These are phyloP conservation scores for Solanum pinnatisectum DNA, from an alignment of 257 asterid genomes.

Conservation along the genomic window DNA sequence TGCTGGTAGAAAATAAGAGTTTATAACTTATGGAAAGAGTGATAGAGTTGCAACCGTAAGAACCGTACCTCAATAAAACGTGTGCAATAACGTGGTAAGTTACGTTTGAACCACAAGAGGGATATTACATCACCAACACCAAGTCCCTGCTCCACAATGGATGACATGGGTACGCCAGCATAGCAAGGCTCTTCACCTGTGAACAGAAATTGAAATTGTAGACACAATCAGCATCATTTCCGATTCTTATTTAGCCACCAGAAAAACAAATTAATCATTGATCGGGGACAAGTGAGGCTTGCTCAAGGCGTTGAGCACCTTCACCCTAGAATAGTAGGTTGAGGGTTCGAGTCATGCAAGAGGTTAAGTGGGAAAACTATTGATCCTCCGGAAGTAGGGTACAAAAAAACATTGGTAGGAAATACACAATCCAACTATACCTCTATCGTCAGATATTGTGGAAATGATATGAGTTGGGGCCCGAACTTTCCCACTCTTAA, in stretches of 20 bases:
- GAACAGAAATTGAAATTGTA: slow-evolving; percentile 1
- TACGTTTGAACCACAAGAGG: slow-evolving; percentile 94
- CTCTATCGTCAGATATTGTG: slow-evolving; percentile 97
- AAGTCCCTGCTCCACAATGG: slow-evolving; percentile 88
- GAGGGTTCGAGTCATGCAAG: neutral
- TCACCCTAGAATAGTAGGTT: neutral
- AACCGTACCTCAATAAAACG: slow-evolving; percentile 85
- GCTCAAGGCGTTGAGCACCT: neutral
- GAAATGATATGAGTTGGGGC: slow-evolving; percentile 99
- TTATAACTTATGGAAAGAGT: neutral
- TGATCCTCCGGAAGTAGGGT: neutral
- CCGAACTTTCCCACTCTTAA: slow-evolving; percentile 95
- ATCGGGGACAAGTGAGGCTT: neutral
- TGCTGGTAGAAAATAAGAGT: neutral
- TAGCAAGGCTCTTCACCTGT: slow-evolving; percentile 98
- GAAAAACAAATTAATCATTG: neutral
- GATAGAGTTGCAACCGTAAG: neutral
- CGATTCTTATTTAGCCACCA: neutral
- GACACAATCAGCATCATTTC: slow-evolving; percentile 4
- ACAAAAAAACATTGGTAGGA: neutral
- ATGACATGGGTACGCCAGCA: slow-evolving; percentile 97
- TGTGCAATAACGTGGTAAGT: slow-evolving; percentile 93
- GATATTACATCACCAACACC: slow-evolving; percentile 99
- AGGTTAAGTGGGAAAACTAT: neutral
- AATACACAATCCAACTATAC: slow-evolving; percentile 17